Evolutionary conservation across 768 basidiomycete genomes (phyloP), one percentile per base, ranked within the genome.

Genomic region (Obba rivulosa): DNA sequence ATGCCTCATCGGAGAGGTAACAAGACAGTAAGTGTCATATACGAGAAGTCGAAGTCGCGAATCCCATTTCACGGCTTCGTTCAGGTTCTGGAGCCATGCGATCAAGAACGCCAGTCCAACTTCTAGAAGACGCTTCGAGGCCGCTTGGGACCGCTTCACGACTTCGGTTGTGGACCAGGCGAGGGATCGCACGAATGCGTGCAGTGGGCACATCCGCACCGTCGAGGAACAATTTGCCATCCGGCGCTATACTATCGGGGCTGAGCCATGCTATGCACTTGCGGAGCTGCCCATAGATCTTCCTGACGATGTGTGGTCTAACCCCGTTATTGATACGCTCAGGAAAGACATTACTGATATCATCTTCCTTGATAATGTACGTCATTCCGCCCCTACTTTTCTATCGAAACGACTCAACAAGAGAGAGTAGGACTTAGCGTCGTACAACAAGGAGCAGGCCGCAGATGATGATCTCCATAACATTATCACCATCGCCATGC

Each of bases 331-430:
- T 57, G 64, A 68, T 55, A 69, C 70, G 39, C 70, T 79, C 10
- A 76, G 78, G 53, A 73, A 68, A 58, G 74, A 75, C 8, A 77
- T 77, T 16, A 72, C 72, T 28, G 84, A 87, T 58, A 67, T 82
- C 49, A 75, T 86, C 44, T 79, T 77, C 59, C 81, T 77, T 76
- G 67, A 81, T 22, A 85, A 86, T 60, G 83, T 85, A 52, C 57
- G 77, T 65, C 25, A 17, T 28, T 2, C 13, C 41, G 1, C 37
- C 7, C 7, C 11, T n/a, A n/a, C n/a, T n/a, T n/a, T n/a, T n/a
- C n/a, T n/a, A n/a, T n/a, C n/a, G n/a, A n/a, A n/a, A n/a, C n/a
- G n/a, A n/a, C n/a, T n/a, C n/a, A n/a, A n/a, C n/a, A n/a, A n/a
- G n/a, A n/a, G n/a, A n/a, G n/a, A n/a, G n/a, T n/a, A 31, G 28